Evolutionary conservation across 2,329 filamentous ascomycete species (phyloP), one percentile per base, ranked within the genome.

Genomic region (Aureobasidium sp.): DNA sequence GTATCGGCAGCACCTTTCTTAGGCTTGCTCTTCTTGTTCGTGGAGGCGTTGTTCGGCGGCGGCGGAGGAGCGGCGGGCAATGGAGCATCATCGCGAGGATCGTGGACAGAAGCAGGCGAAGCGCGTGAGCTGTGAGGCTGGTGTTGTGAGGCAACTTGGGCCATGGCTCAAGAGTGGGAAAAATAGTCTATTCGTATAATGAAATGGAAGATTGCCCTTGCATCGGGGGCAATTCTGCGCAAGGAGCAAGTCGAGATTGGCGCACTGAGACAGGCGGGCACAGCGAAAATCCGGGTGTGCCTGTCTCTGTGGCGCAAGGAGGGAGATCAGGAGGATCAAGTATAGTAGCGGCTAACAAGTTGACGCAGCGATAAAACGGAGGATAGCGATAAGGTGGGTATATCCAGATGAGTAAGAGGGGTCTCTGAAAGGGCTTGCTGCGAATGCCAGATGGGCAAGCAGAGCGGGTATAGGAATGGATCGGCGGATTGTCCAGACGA

Each of bases 1-100:
- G 90, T 89, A 73, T 96, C 92, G 56, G 72, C 71, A 64, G 72
- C 71, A 52, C 84, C 80, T 78, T 95, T 96, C 79, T 95, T 96
- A 68, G 82, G 85, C 78, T 95, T 96, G 62, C 81, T 84, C 77
- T 94, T 94, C 79, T 91, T 94, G 62, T 84, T 75, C 51, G 82
- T 75, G 60, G 75, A 71, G 64, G 77, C 71, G 42, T 78, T 74
- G 77, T 73, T 66, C 70, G 74, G 67, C 71, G 75, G 72, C 72
- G 78, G 70, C 64, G 72, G 69, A 63, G 76, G 68, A 32, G 70
- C 68, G 9, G 68, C 66, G 26, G 66, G 65, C 44, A 68, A 65
- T 15, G 67, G 70, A 65, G 66, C 71, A 71, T 70, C 50, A 5
- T 62, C 50, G 50, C 29, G 50, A 9, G 47, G 60, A 41, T 60